A percentile compares a stretch with the other conserved stretches of the same genome.
These are phyloP conservation scores for Epichloe aotearoae DNA, from an alignment of 2,329 filamentous ascomycete genomes.

Conservation along the genomic window DNA sequence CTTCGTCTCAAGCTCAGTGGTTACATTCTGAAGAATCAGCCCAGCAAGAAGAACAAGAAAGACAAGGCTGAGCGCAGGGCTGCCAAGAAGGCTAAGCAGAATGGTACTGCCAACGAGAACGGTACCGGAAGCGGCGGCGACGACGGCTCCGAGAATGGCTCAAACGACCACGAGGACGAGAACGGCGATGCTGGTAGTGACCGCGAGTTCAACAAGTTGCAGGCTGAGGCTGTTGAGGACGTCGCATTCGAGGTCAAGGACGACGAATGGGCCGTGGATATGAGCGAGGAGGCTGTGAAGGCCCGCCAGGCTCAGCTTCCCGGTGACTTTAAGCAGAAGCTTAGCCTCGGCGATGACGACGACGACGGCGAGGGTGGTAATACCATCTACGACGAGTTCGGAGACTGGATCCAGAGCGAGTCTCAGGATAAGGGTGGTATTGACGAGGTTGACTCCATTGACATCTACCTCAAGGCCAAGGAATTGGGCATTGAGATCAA, in stretches of 20 bases:
- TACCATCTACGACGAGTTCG: constrained; percentile 78
- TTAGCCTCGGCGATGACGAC: constrained; percentile 72
- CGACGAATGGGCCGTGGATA: constrained; percentile 91
- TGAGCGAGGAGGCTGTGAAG: constrained; percentile 88
- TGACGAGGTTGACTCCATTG: constrained; percentile 70
- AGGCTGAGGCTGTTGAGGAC: constrained; percentile 37
- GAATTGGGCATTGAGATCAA: constrained; percentile 90
- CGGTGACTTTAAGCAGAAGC: constrained; percentile 85
- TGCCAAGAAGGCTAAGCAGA: constrained; percentile 77
- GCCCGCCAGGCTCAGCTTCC: constrained; percentile 87
- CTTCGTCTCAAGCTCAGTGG: constrained; percentile 89
- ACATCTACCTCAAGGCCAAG: constrained; percentile 93
- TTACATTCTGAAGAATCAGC: constrained; percentile 93
- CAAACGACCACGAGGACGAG: constrained; percentile 32
- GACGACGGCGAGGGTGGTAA: constrained; percentile 66
- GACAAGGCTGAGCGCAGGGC: constrained; percentile 90
- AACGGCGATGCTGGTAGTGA: constrained; percentile 65
- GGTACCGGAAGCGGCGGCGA: constrained; percentile 48
- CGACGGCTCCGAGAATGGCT: constrained; percentile 35
- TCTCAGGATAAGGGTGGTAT: constrained; percentile 60
- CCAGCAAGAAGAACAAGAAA: constrained; percentile 80
- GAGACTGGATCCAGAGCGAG: constrained; percentile 77
- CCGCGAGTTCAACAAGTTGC: constrained; percentile 81
- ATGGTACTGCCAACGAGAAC: constrained; percentile 45
- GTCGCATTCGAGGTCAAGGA: constrained; percentile 57